These are phyloP conservation scores for Crithidia sp. DNA, from an alignment of 208 protist species.

Conservation along the genomic window DNA sequence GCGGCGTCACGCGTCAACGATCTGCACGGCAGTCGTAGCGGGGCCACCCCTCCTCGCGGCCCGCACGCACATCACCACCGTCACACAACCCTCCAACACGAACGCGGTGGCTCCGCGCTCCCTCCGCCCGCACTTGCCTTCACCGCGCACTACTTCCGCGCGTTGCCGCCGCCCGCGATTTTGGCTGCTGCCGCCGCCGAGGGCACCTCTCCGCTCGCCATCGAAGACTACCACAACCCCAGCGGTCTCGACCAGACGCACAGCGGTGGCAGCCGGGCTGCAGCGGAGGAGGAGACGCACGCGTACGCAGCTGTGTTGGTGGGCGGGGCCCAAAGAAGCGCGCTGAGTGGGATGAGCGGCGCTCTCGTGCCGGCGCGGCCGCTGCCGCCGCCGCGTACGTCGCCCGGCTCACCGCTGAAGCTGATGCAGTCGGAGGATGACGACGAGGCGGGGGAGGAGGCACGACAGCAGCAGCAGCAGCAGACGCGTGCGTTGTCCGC, in stretches of 20 bases:
- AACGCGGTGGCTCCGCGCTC: background rate
- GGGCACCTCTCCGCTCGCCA: constrained; percentile 40
- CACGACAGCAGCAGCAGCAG: no score
- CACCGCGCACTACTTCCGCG: constrained; percentile 74
- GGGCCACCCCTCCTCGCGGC: background rate
- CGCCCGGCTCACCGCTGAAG: constrained; percentile 16
- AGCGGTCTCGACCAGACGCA: background rate
- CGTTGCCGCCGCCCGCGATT: constrained; percentile 37
- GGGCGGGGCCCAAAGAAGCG: background rate
- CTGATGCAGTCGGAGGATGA: constrained; percentile 25
- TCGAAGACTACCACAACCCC: constrained; percentile 36
- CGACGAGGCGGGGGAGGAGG: constrained; percentile 1
- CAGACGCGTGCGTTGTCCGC: background rate
- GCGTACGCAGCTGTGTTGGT: constrained; percentile 15
- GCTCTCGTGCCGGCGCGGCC: constrained; percentile 4
- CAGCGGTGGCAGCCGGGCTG: background rate
- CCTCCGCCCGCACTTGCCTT: constrained; percentile 24
- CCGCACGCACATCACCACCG: background rate
- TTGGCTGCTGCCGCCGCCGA: constrained; percentile 13
- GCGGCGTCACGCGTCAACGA: no score
- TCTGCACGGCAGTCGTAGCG: no score
- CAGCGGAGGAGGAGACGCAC: background rate
- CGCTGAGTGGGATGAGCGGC: constrained; percentile 1
- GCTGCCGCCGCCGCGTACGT: background rate
- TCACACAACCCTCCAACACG: background rate